Base-by-base conservation (phyloP, 345 rosid species). In the Ceriops tagal region DNA sequence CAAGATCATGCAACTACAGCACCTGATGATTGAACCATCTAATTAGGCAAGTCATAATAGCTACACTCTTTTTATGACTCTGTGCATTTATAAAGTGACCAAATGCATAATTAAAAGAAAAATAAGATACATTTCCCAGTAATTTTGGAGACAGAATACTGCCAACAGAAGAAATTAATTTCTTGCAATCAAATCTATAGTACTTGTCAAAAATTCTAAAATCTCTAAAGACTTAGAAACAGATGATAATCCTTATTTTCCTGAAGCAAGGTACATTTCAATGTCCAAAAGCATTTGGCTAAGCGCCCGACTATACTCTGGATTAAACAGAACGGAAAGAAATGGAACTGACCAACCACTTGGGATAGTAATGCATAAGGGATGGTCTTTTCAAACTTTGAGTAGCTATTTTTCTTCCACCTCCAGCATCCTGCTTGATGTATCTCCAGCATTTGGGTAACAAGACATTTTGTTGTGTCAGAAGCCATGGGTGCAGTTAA, bases 331-430 rank as follows among this genome's bases (percentile, higher is more conserved):
- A 6, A 52, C 1, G 46, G 35, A 20, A 7, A 68, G 10, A 63
- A 62, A 73, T 68, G 31, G 34, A 46, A 62, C 65, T 65, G 79
- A 90, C 99, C 96, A 85, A 96, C 73, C 28, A 95, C 97, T 80
- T 92, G 99, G 69, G 86, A 82, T 68, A 95, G 75, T 71, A 95
- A 80, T 28, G 97, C 96, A 58, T 83, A 84, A 68, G 88, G 86
- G 71, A 86, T 83, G 39, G 91, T 81, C 89, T 84, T 92, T 67
- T 95, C 97, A 73, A 95, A 95, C 83, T 90, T 92, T 58, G 96
- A 81, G 87, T 79, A 73, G 76, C 71, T 71, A 60, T 77, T 89
- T 73, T 78, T 80, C 85, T 87, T 95, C 99, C 99, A 95, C 79
- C 79, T 79, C 70, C 56, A 67, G 96, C 97, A 88, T 61, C 96